These are phyloP conservation scores for Fagus crenata DNA, from an alignment of 306 rosid genomes.

Conservation along the genomic window DNA sequence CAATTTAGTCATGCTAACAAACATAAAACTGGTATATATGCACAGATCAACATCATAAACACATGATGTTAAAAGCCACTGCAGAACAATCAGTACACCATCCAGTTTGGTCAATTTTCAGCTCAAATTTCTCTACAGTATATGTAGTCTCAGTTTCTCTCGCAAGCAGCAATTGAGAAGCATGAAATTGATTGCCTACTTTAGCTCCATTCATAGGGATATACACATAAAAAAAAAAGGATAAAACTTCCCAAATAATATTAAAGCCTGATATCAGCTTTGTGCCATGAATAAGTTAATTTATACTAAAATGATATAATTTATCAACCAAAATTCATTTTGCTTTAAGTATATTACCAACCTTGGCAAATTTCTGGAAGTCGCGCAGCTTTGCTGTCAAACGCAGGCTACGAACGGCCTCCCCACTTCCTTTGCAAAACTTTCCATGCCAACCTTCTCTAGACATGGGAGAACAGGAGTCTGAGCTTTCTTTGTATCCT, in stretches of 20 bases:
- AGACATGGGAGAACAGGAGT: slow-evolving; percentile 55
- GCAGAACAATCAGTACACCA: slow-evolving; percentile 13
- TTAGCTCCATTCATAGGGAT: slow-evolving; percentile 13
- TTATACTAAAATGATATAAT: not conserved
- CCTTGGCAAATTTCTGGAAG: slow-evolving; percentile 87
- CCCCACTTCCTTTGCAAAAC: slow-evolving; percentile 69
- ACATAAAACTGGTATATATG: not conserved
- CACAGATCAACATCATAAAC: not conserved
- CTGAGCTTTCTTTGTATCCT: slow-evolving; percentile 57
- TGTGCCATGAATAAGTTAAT: not conserved
- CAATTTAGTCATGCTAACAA: not conserved
- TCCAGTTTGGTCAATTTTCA: slow-evolving; percentile 9
- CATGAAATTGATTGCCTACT: slow-evolving; percentile 10
- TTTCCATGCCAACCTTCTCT: slow-evolving; percentile 79
- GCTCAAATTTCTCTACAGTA: slow-evolving; percentile 1
- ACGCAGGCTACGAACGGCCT: slow-evolving; percentile 67
- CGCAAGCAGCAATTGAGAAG: slow-evolving; percentile 7
- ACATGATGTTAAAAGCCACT: not conserved
- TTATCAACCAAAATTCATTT: not conserved
- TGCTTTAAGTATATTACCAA: slow-evolving; percentile 31
- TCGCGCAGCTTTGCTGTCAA: slow-evolving; percentile 92
- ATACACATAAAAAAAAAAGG: not conserved
- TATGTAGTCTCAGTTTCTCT: slow-evolving; percentile 8
- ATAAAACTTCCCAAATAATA: not conserved
- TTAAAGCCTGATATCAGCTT: not conserved